These are phyloP conservation scores for Aureobasidium sp. DNA, from an alignment of 2,329 filamentous ascomycete genomes.

Conservation along the genomic window DNA sequence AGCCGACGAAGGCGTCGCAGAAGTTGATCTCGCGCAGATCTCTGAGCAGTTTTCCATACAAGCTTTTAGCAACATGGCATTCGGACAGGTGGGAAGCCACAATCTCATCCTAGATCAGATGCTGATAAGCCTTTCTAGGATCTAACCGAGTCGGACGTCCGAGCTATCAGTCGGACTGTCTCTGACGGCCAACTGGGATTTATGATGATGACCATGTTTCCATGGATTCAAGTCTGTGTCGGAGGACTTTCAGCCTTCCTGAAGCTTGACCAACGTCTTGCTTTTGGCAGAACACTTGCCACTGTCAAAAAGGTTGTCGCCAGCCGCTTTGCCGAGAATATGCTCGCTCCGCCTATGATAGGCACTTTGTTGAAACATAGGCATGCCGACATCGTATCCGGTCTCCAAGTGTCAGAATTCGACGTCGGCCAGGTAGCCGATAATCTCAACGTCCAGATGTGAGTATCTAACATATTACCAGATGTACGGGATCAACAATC, in stretches of 20 bases:
- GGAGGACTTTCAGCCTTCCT: not conserved
- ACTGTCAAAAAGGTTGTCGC: not conserved
- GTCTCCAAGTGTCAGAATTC: not conserved
- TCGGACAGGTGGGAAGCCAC: not conserved
- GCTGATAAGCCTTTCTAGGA: not conserved
- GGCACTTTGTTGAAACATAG: too few species aligned
- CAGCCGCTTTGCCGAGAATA: too few species aligned
- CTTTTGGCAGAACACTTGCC: not conserved
- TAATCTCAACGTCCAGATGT: not conserved
- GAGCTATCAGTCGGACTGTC: not conserved
- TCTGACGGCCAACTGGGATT: not conserved
- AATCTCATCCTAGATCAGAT: too few species aligned
- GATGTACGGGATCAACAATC: too few species aligned
- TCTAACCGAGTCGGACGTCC: not conserved
- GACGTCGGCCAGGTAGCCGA: not conserved
- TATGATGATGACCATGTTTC: not conserved
- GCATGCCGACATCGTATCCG: not conserved
- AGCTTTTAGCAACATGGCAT: not conserved
- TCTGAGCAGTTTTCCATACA: not conserved
- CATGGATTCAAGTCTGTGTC: not conserved
- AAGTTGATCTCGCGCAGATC: not conserved
- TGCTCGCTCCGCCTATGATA: too few species aligned
- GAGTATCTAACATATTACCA: not conserved
- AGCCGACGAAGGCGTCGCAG: not conserved
- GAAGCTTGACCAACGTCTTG: not conserved